Base-by-base conservation (phyloP, 164 flowering plant species). In the Malania oleifera region DNA sequence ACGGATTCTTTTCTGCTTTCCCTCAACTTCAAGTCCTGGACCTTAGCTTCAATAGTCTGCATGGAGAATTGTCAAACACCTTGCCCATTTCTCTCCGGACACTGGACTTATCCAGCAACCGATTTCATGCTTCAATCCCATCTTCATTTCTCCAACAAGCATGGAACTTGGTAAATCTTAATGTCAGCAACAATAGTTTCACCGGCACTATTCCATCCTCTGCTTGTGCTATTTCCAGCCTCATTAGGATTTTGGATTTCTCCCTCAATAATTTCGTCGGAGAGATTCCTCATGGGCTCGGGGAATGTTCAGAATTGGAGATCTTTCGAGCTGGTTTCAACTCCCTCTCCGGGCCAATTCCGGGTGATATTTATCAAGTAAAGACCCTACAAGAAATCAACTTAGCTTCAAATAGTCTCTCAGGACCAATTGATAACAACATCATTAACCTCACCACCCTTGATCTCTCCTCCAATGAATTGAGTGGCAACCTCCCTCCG, bases 151-250 rank as follows among this genome's bases (percentile, higher is more conserved):
- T 76, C n/a, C 57, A 43, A 38, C 37, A 34, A 4, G 75, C 64
- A 1, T 1, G 31, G 43, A 70, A 64, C 52, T 65, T 84, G 67
- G 67, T 52, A 3, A 59, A 26, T 23, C 69, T 82, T 49, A 71
- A 84, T 65, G 66, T 72, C 41, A 80, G 90, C 75, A 71, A 73
- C 64, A 84, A 82, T 60, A 61, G 68, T 60, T 79, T 85, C 53
- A 35, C 62, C 3, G 87, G 85, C 27, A 27, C 62, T 0, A 60
- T 82, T 24, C 87, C 87, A 13, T 54, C 75, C 2, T 53, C 68
- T 25, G 62, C 75, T 45, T 82, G 87, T 64, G 17, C 19, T 15
- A 50, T 24, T 26, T 17, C 14, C n/a, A 18, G 43, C 26, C n/a
- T 54, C 14, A 20, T 76, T 57, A 54, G 34, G 10, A 19, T 56